Percentiles rank a stretch among this genome's conserved stretches.
phyloP scores from a whole-genome alignment of 768 basidiomycete genomes.

The Cystoderma amianthinum region DNA sequence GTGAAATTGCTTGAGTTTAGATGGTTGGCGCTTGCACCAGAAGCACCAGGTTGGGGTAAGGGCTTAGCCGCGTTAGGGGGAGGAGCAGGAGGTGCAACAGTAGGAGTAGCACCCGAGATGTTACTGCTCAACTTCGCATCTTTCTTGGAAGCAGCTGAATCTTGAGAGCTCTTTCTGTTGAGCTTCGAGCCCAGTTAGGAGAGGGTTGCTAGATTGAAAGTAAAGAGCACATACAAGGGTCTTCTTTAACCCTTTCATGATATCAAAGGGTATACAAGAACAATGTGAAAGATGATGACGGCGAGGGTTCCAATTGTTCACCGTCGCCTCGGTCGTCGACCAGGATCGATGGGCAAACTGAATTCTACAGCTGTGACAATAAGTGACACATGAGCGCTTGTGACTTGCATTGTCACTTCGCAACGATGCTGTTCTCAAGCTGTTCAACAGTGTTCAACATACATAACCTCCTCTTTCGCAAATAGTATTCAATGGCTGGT shows the following conservation, averaged over 20 bases:
- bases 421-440: background rate
- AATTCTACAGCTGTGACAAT: constrained; percentile 14
- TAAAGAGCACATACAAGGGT: constrained; percentile 49
- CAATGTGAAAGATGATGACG: constrained; percentile 5
- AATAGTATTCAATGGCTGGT: constrained; percentile 52
- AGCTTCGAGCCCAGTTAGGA: constrained; percentile 34
- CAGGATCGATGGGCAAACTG: constrained; percentile 34
- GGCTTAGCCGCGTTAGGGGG: constrained; percentile 63
- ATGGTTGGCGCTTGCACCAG: constrained; percentile 20
- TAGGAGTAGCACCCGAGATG: constrained; percentile 23
- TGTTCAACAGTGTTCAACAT: background rate
- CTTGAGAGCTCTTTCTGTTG: constrained; percentile 60
- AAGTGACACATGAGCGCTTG: constrained; percentile 17
- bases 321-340: constrained; percentile 8
- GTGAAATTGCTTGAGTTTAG: constrained; percentile 29
- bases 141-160: constrained; percentile 64
- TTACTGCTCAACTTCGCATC: constrained; percentile 36
- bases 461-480: constrained; percentile 1
- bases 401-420: background rate
- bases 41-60: constrained; percentile 44
- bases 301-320: constrained; percentile 8
- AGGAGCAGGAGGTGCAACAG: constrained; percentile 45
- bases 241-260: constrained; percentile 85
- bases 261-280: constrained; percentile 5
- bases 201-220: constrained; percentile 10